Evolutionary conservation across 768 basidiomycete genomes (phyloP).

Genomic region (Chalciporus pseudorubinellus): DNA sequence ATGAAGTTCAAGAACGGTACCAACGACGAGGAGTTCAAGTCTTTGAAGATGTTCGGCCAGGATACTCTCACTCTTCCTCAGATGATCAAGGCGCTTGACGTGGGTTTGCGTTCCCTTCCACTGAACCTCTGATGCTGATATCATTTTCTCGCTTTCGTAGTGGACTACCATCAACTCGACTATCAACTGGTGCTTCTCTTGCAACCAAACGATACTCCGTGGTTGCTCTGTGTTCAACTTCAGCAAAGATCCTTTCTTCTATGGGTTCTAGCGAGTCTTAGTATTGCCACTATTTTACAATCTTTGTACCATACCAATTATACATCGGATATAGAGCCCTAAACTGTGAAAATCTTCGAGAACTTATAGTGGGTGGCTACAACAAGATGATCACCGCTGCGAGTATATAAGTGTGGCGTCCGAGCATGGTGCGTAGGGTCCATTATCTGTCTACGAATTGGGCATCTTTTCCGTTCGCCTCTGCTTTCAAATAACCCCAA

Average conservation of each 20-base stretch:
- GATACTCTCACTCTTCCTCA: conserved; percentile 21
- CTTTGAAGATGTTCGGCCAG: conserved; percentile 64
- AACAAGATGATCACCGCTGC: background rate
- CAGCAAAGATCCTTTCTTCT: conserved; percentile 28
- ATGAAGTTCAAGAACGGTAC: conserved; percentile 86
- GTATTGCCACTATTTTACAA: conserved; percentile 39
- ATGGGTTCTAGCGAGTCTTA: too few species aligned
- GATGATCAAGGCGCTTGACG: conserved; percentile 19
- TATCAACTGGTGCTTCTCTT: conserved; percentile 33
- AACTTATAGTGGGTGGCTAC: background rate
- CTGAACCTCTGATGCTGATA: background rate
- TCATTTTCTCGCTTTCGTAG: conserved; percentile 6
- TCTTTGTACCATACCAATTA: too few species aligned
- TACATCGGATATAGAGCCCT: too few species aligned
- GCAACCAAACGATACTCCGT: conserved; percentile 33
- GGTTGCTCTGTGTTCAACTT: conserved; percentile 33
- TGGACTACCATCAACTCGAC: conserved; percentile 31
- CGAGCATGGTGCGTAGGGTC: too few species aligned
- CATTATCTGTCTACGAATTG: too few species aligned
- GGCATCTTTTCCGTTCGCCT: too few species aligned
- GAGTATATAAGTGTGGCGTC: too few species aligned
- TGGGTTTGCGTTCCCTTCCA: background rate
- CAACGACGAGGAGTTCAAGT: conserved; percentile 46
- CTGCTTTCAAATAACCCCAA: too few species aligned
- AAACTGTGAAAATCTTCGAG: background rate